Evolutionary conservation across 169 alveolate species (phyloP), one percentile per base, ranked within the genome.

Genomic region (Plasmodium chabaudi): DNA sequence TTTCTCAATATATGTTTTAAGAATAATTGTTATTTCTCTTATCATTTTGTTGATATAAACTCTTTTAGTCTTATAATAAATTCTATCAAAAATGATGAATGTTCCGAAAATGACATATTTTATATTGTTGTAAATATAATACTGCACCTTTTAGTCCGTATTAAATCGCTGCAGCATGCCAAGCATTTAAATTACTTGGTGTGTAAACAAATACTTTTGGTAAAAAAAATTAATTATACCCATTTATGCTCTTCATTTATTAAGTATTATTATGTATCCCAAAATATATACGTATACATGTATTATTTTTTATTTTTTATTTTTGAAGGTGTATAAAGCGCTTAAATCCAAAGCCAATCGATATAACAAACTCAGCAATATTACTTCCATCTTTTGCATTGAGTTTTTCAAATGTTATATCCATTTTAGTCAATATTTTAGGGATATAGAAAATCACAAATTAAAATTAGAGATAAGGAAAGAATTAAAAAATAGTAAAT

Each of bases 381-480:
- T 47, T 25, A 75, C 61, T 17, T 34, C 34, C 21, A 63, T 77
- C 10, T 9, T 77, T 15, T 61, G 74, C 39, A 42, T 63, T 19
- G 88, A 77, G 64, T 77, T 77, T 55, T 77, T 77, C 46, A 77
- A 61, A 17, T 77, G 88, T 61, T 77, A 77, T 25, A 42, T 39
- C 3, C 75, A 61, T 44, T 77, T 77, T 25, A 77, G 68, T 59
- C 39, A 74, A 12, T 64, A 13, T 44, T 77, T 77, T 53, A 25
- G 42, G 21, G 47, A 27, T 23, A 77, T 77, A 19, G 88, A 77
- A 77, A 68, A 77, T 44, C 51, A 15, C 2, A 77, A 77, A 77
- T 63, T 77, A 46, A 77, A 63, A 25, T 25, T 61, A 44, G 23
- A 47, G 21, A 47, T 77, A 63, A 64, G 57, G 55, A 61, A 56